Evolutionary conservation across 2,329 filamentous ascomycete species (phyloP).

Genomic region (Cladosporium halotolerans): DNA sequence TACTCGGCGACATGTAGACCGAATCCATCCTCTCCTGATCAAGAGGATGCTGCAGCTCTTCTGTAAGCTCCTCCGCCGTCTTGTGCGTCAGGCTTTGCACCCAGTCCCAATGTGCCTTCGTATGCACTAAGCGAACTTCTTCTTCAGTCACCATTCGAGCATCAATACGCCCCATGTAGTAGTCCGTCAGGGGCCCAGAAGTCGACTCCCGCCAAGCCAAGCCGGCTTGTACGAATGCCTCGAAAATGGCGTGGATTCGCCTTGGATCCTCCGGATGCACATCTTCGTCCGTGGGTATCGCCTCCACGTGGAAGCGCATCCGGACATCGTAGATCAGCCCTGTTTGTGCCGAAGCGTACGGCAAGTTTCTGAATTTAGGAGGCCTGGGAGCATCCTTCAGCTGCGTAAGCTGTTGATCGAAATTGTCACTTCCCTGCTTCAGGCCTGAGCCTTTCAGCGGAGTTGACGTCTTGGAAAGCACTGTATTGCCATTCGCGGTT

Average conservation of each 20-base stretch:
- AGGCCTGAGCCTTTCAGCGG: constrained; percentile 21
- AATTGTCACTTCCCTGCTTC: constrained; percentile 13
- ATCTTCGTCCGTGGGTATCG: constrained; percentile 49
- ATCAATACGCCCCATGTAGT: constrained; percentile 61
- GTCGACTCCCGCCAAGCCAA: constrained; percentile 44
- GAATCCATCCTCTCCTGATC: constrained; percentile 36
- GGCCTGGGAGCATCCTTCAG: constrained; percentile 23
- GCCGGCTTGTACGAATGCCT: constrained; percentile 74
- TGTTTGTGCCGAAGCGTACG: constrained; percentile 35
- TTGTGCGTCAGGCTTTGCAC: constrained; percentile 54
- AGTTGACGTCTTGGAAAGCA: constrained; percentile 3
- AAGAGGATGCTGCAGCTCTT: constrained; percentile 61
- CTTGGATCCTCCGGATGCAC: constrained; percentile 92
- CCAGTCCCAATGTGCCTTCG: constrained; percentile 70
- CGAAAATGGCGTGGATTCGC: constrained; percentile 88
- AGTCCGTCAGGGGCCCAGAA: constrained; percentile 43
- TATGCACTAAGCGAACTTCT: constrained; percentile 78
- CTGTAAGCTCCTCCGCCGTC: constrained; percentile 20
- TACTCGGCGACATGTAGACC: constrained; percentile 37
- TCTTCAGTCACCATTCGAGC: constrained; percentile 69
- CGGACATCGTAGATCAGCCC: constrained; percentile 71
- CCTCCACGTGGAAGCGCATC: constrained; percentile 92
- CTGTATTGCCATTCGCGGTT: background rate
- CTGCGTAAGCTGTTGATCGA: constrained; percentile 17
- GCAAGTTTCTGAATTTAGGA: constrained; percentile 31